Percentiles rank a stretch among this genome's conserved stretches.
Conservation (phyloP, 768 basidiomycete genomes). For the Cyclocybe cylindracea region DNA sequence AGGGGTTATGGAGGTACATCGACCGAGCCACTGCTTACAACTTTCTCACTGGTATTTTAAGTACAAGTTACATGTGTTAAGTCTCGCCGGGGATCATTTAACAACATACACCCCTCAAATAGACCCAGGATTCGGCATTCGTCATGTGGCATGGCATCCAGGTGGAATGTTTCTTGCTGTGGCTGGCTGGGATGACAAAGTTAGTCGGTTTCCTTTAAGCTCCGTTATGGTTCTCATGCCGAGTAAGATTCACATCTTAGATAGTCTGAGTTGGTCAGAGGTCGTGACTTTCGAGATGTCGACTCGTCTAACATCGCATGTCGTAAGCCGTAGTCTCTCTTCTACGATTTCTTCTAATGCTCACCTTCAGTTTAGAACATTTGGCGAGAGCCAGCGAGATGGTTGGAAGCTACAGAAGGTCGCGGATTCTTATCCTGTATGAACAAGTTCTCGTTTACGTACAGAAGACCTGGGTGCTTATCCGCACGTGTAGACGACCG, state of each 20-base stretch:
- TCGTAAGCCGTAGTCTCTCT: slow-evolving; percentile 42
- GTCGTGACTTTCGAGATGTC: slow-evolving; percentile 64
- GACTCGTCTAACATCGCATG: slow-evolving; percentile 53
- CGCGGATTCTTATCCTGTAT: slow-evolving; percentile 87
- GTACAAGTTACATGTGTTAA: slow-evolving; percentile 78
- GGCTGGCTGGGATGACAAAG: slow-evolving; percentile 90
- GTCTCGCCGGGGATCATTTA: slow-evolving; percentile 62
- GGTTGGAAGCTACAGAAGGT: slow-evolving; percentile 82
- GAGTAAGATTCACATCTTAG: slow-evolving; percentile 70
- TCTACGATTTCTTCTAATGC: background rate
- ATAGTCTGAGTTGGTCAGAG: slow-evolving; percentile 73
- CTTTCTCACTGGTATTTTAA: slow-evolving; percentile 26
- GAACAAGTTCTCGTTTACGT: slow-evolving; percentile 12
- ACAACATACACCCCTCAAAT: slow-evolving; percentile 69
- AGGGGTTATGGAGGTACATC: slow-evolving; percentile 73
- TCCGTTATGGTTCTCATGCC: slow-evolving; percentile 5
- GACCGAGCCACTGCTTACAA: slow-evolving; percentile 1
- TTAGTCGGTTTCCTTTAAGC: slow-evolving; percentile 24
- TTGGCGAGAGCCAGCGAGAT: slow-evolving; percentile 86
- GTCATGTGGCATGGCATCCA: slow-evolving; percentile 83
- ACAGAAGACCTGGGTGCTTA: background rate
- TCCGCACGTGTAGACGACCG: slow-evolving; percentile 55
- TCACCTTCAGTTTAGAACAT: slow-evolving; percentile 47
- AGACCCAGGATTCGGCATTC: slow-evolving; percentile 85
- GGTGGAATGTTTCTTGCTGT: slow-evolving; percentile 79